Conservation (phyloP, 2,329 filamentous ascomycete genomes). For the Botrytis fabae region DNA sequence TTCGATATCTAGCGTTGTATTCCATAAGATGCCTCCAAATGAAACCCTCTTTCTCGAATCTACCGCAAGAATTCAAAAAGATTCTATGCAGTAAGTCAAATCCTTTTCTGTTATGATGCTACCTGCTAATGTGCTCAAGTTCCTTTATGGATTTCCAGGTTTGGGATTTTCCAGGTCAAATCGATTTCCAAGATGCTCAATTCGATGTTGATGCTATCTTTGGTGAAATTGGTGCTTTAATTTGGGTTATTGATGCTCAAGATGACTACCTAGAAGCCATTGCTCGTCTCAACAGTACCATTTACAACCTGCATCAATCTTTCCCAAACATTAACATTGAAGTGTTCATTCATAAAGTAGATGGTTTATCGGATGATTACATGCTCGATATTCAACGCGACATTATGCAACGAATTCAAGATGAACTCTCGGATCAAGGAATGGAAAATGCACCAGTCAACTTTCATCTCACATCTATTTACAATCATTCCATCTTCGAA, state of each 20-base stretch:
- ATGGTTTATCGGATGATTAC: conserved; percentile 96
- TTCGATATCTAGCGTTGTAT: conserved; percentile 98
- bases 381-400: conserved; percentile 94
- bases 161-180: conserved; percentile 94
- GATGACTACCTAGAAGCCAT: conserved; percentile 96
- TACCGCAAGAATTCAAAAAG: conserved; percentile 90
- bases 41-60: conserved; percentile 96
- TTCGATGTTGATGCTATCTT: conserved; percentile 95
- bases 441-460: conserved; percentile 92
- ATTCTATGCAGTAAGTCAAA: conserved; percentile 80
- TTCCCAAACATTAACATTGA: conserved; percentile 96
- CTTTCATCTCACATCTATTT: conserved; percentile 96
- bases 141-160: conserved; percentile 99
- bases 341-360: conserved; percentile 98
- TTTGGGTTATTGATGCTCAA: conserved; percentile 98
- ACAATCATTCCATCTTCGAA: conserved; percentile 98
- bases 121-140: conserved; percentile 48
- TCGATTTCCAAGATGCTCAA: conserved; percentile 85
- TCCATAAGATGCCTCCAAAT: conserved; percentile 93
- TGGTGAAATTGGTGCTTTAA: conserved; percentile 87
- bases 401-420: conserved; percentile 93
- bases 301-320: conserved; percentile 81
- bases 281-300: conserved; percentile 80
- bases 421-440: conserved; percentile 89
- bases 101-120: background rate